A percentile compares a stretch with the other conserved stretches of the same genome.
phyloP scores from a whole-genome alignment of 257 asterid species.

The Lycium barbarum region DNA sequence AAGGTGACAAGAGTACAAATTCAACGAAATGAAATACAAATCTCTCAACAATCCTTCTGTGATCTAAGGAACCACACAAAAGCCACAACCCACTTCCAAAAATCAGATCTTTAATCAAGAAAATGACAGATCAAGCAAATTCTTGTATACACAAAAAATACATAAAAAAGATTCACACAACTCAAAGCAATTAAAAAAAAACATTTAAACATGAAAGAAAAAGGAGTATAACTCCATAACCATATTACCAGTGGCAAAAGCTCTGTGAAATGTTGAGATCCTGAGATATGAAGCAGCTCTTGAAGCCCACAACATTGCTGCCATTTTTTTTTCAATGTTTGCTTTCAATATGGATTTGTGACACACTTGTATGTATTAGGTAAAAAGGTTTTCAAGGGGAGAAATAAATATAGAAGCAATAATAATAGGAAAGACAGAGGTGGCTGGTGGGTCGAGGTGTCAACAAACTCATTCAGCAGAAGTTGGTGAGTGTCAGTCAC shows the following conservation, averaged over 20 bases:
- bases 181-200: conserved; percentile 3
- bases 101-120: conserved; percentile 52
- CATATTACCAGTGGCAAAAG: conserved; percentile 79
- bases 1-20: background rate
- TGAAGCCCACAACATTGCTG: conserved; percentile 80
- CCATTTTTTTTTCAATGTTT: conserved; percentile 51
- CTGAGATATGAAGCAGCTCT: conserved; percentile 79
- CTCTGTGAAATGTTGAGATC: conserved; percentile 79
- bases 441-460: conserved; percentile 47
- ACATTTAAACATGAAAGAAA: background rate
- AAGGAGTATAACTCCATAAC: background rate
- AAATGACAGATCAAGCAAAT: conserved; percentile 50
- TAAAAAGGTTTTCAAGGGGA: background rate
- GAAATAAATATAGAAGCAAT: background rate
- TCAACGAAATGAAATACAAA: background rate
- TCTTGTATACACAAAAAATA: background rate
- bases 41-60: conserved; percentile 29
- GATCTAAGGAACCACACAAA: conserved; percentile 30
- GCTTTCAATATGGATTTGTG: background rate
- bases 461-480: conserved; percentile 41
- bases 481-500: conserved; percentile 41
- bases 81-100: conserved; percentile 32
- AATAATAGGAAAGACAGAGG: conserved; percentile 10
- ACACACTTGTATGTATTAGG: conserved; percentile 1
- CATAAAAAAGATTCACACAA: conserved; percentile 34